Conservation (phyloP, 2,329 filamentous ascomycete species). For the Hypoxylon rubiginosum region DNA sequence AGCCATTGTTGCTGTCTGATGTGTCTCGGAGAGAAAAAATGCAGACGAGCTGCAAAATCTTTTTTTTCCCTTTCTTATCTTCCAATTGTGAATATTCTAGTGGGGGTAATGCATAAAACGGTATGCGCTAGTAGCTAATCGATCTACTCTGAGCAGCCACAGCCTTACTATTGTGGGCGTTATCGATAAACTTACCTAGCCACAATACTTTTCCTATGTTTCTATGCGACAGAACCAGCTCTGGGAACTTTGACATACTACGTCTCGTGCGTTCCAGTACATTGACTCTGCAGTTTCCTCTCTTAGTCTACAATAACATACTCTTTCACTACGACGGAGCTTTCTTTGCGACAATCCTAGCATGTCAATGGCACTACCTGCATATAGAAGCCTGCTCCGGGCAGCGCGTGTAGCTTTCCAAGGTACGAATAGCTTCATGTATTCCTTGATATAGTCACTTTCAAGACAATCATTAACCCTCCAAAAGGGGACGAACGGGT, state of each 20-base stretch:
- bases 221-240: constrained; percentile 15
- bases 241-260: not conserved
- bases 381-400: constrained; percentile 86
- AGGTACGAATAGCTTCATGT: constrained; percentile 64
- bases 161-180: not conserved
- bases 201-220: constrained; percentile 24
- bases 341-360: not conserved
- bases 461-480: not conserved
- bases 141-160: too few species aligned
- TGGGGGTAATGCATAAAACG: constrained; percentile 6
- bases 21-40: constrained; percentile 35
- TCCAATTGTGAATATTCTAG: constrained; percentile 1
- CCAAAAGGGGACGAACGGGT: constrained; percentile 76
- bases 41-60: constrained; percentile 29
- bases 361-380: constrained; percentile 65
- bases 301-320: not conserved
- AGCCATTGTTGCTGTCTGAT: constrained; percentile 68
- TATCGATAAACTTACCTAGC: constrained; percentile 2
- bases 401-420: constrained; percentile 86
- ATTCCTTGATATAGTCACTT: not conserved
- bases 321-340: not conserved
- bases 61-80: constrained; percentile 37
- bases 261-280: not conserved
- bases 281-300: not conserved
- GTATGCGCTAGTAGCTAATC: constrained; percentile 5